phyloP scores from a whole-genome alignment of 148 eudicot species.

The Tetragonia tetragonoides region DNA sequence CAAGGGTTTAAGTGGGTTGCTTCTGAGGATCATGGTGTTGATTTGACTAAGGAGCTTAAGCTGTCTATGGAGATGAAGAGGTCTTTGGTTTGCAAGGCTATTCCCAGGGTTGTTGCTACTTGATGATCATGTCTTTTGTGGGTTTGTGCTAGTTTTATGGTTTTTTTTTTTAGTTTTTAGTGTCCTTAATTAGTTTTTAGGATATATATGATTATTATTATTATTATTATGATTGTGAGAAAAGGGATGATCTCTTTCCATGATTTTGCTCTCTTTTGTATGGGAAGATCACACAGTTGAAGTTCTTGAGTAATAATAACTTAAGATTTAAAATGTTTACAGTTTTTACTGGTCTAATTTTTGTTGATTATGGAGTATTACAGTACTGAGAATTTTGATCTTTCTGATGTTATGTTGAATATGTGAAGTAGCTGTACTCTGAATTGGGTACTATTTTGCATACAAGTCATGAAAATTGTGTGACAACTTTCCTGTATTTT shows the following conservation, averaged over 20 bases:
- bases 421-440: too few species aligned
- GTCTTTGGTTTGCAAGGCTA: constrained; percentile 73
- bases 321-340: not conserved
- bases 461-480: too few species aligned
- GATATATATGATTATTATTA: not conserved
- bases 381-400: too few species aligned
- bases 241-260: constrained; percentile 12
- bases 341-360: not conserved
- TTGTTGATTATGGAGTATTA: too few species aligned
- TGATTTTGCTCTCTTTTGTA: constrained; percentile 23
- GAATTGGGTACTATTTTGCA: too few species aligned
- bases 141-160: not conserved
- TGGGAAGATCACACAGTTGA: constrained; percentile 3
- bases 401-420: too few species aligned
- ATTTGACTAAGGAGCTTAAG: constrained; percentile 70
- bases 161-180: not conserved
- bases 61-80: constrained; percentile 90
- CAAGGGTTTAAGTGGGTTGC: constrained; percentile 69
- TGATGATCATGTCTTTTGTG: not conserved
- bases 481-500: too few species aligned
- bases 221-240: not conserved
- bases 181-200: not conserved
- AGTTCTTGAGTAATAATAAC: not conserved
- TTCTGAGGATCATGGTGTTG: constrained; percentile 42
- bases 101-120: constrained; percentile 42